A percentile compares a stretch with the other conserved stretches of the same genome.
Evolutionary conservation across 2,329 filamentous ascomycete genomes (phyloP).

Genomic region (Pestalotiopsis sp.): DNA sequence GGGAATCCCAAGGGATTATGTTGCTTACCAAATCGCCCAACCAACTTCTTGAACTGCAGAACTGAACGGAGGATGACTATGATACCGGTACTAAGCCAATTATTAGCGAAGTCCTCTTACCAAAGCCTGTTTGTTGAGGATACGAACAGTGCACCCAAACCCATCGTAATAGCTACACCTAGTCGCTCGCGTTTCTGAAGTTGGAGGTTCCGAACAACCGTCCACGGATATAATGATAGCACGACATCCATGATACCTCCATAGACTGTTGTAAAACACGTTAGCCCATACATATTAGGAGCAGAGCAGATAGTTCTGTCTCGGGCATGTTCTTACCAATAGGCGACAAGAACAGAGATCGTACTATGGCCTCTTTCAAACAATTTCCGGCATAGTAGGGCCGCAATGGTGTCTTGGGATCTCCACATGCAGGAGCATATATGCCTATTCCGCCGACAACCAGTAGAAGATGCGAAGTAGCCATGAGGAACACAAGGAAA

Average conservation of each 20-base stretch:
- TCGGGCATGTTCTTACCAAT: neutral
- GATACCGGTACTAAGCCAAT: neutral
- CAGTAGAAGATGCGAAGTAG: constrained; percentile 1
- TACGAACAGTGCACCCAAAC: constrained; percentile 4
- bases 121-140: neutral
- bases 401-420: constrained; percentile 2
- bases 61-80: constrained; percentile 1
- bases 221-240: neutral
- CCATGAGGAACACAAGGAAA: neutral
- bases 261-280: neutral
- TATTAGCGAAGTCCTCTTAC: neutral
- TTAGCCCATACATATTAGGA: neutral
- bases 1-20: neutral
- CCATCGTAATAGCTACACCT: constrained; percentile 8
- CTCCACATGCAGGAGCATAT: constrained; percentile 1
- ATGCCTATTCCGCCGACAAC: neutral
- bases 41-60: constrained; percentile 2
- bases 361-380: neutral
- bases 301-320: neutral
- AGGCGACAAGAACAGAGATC: neutral
- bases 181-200: constrained; percentile 1
- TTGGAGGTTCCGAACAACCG: constrained; percentile 5
- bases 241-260: constrained; percentile 6
- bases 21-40: constrained; percentile 5
- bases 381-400: neutral